phyloP scores from a whole-genome alignment of 1,284 basidiomycete species.

The Taiwanofungus camphoratus region DNA sequence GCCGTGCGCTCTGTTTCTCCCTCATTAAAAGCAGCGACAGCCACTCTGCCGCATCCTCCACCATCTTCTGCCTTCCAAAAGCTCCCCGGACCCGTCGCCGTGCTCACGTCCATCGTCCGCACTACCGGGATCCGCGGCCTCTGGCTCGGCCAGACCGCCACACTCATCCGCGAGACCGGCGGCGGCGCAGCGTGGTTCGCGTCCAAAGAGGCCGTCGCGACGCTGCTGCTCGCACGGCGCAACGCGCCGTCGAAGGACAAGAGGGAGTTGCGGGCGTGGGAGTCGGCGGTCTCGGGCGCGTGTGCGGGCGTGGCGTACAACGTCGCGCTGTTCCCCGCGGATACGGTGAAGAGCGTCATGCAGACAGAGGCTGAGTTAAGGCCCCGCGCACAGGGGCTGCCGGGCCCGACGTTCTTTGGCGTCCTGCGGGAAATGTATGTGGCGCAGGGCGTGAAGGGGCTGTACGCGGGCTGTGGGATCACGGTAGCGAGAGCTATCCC shows the following conservation, averaged over 20 bases:
- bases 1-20: constrained; percentile 20
- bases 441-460: constrained; percentile 73
- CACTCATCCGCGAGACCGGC: constrained; percentile 83
- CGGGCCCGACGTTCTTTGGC: constrained; percentile 54
- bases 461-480: constrained; percentile 96
- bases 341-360: constrained; percentile 92
- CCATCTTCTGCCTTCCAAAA: constrained; percentile 15
- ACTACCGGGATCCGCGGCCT: constrained; percentile 70
- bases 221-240: constrained; percentile 46
- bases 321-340: constrained; percentile 85
- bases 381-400: constrained; percentile 35
- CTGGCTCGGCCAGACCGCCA: constrained; percentile 86
- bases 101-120: constrained; percentile 62
- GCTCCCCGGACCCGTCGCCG: constrained; percentile 60
- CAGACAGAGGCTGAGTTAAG: constrained; percentile 91
- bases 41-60: constrained; percentile 22
- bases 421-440: constrained; percentile 75
- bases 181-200: constrained; percentile 87
- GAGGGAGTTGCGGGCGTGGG: constrained; percentile 65
- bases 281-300: constrained; percentile 84
- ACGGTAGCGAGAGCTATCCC: constrained; percentile 87
- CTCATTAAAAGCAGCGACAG: constrained; percentile 15
- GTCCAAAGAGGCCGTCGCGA: constrained; percentile 73
- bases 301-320: constrained; percentile 87
- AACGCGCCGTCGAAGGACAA: constrained; percentile 19